These are phyloP conservation scores for Inosperma sp. DNA, from an alignment of 768 basidiomycete species.

Conservation along the genomic window DNA sequence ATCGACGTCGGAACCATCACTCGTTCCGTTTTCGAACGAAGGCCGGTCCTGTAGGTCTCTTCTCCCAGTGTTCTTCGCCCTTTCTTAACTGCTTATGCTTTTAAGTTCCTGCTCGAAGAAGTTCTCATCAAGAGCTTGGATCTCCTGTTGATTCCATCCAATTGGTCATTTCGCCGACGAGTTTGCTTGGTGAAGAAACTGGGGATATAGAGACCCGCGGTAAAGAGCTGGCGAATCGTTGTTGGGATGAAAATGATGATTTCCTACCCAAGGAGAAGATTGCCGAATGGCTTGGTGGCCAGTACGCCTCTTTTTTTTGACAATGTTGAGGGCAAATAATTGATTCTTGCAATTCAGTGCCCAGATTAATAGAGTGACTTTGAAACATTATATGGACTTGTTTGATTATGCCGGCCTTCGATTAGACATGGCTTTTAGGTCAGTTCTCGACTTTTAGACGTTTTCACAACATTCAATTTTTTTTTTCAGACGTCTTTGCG, in stretches of 20 bases:
- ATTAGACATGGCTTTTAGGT: slow-evolving; percentile 90
- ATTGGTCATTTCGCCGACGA: slow-evolving; percentile 42
- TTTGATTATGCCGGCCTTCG: slow-evolving; percentile 84
- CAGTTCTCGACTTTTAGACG: slow-evolving; percentile 15
- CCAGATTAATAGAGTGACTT: slow-evolving; percentile 65
- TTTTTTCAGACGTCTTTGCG: slow-evolving; percentile 70
- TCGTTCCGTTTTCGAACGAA: slow-evolving; percentile 54
- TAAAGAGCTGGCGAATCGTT: slow-evolving; percentile 68
- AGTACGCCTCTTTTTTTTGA: slow-evolving; percentile 51
- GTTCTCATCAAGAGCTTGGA: slow-evolving; percentile 54
- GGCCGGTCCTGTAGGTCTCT: slow-evolving; percentile 41
- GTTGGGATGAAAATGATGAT: slow-evolving; percentile 81
- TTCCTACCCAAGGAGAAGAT: slow-evolving; percentile 88
- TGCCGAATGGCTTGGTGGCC: slow-evolving; percentile 92
- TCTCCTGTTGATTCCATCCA: slow-evolving; percentile 44
- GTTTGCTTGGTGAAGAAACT: slow-evolving; percentile 41
- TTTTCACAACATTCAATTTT: background rate
- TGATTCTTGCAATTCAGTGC: slow-evolving; percentile 44
- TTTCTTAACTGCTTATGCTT: background rate
- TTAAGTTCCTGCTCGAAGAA: slow-evolving; percentile 25
- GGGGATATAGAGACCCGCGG: slow-evolving; percentile 61
- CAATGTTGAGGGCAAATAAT: background rate
- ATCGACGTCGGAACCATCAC: slow-evolving; percentile 80
- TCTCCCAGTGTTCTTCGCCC: background rate
- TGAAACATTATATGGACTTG: slow-evolving; percentile 78